These are phyloP conservation scores for Boeremia lycopersici DNA, from an alignment of 2,329 filamentous ascomycete genomes.

Conservation along the genomic window DNA sequence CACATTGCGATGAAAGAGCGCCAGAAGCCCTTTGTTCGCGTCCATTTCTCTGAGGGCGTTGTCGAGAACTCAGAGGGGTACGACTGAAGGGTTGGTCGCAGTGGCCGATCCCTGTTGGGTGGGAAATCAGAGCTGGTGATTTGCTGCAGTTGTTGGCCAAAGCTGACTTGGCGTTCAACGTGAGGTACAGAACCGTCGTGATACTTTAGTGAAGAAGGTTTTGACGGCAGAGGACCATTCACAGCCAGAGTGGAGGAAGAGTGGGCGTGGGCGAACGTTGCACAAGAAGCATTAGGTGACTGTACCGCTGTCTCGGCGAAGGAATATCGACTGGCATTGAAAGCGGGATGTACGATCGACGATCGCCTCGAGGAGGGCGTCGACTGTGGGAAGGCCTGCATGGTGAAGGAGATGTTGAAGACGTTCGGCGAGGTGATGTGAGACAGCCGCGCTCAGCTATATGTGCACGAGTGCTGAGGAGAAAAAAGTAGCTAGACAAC, in stretches of 20 bases:
- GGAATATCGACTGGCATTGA: slow-evolving; percentile 11
- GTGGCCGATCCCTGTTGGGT: not conserved
- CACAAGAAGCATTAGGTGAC: slow-evolving; percentile 5
- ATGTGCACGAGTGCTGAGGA: slow-evolving; percentile 1
- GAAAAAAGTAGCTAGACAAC: slow-evolving; percentile 13
- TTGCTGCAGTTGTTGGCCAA: not conserved
- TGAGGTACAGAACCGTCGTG: not conserved
- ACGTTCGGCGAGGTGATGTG: not conserved
- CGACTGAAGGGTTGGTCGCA: not conserved
- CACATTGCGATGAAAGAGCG: slow-evolving; percentile 38
- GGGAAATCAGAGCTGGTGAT: not conserved
- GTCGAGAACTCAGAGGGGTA: not conserved
- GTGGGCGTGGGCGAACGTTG: slow-evolving; percentile 1
- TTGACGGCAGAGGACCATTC: slow-evolving; percentile 5
- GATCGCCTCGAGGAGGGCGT: slow-evolving; percentile 17
- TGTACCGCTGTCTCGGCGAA: slow-evolving; percentile 13
- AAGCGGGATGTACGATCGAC: slow-evolving; percentile 1
- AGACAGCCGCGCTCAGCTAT: slow-evolving; percentile 6
- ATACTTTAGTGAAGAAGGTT: slow-evolving; percentile 5
- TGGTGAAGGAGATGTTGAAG: not conserved
- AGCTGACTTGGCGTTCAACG: not conserved
- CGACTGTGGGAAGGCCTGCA: slow-evolving; percentile 11
- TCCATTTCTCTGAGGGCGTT: slow-evolving; percentile 13
- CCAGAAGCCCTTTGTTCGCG: slow-evolving; percentile 34
- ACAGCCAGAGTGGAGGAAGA: slow-evolving; percentile 6